A percentile compares a stretch with the other conserved stretches of the same genome.
phyloP scores from a whole-genome alignment of 2,329 filamentous ascomycete genomes.

The Coccinonectria pachysandricola region DNA sequence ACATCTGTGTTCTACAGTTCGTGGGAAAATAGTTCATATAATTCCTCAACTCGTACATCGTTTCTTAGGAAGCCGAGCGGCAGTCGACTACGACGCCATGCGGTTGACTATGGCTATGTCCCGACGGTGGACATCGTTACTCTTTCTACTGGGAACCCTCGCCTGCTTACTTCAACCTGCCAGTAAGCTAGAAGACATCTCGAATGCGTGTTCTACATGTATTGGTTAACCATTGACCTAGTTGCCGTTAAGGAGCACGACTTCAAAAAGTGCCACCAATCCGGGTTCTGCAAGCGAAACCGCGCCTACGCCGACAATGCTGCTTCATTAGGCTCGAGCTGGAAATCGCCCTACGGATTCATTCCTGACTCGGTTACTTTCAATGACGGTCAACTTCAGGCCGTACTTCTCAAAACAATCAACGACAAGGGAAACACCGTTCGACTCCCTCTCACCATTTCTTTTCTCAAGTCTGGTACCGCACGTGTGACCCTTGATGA shows the following conservation, averaged over 20 bases:
- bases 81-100: slow-evolving; percentile 35
- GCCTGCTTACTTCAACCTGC: slow-evolving; percentile 52
- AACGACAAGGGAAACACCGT: slow-evolving; percentile 54
- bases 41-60: too few species aligned
- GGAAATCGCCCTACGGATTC: slow-evolving; percentile 74
- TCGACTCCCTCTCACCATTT: slow-evolving; percentile 70
- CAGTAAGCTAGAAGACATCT: slow-evolving; percentile 36
- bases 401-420: slow-evolving; percentile 71
- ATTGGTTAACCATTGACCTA: slow-evolving; percentile 27
- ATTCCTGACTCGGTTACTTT: slow-evolving; percentile 62
- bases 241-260: slow-evolving; percentile 87
- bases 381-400: slow-evolving; percentile 70
- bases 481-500: slow-evolving; percentile 86
- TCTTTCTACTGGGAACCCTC: slow-evolving; percentile 49
- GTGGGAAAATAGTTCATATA: too few species aligned
- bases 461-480: slow-evolving; percentile 82
- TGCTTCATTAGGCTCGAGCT: slow-evolving; percentile 51
- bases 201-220: not conserved
- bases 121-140: slow-evolving; percentile 53
- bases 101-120: slow-evolving; percentile 39
- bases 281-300: slow-evolving; percentile 95
- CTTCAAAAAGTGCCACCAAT: slow-evolving; percentile 94
- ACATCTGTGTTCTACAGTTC: too few species aligned
- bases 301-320: slow-evolving; percentile 77
- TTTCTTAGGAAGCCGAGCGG: too few species aligned